A percentile compares a stretch with the other conserved stretches of the same genome.
These are phyloP conservation scores for Aureobasidium uvarum DNA, from an alignment of 2,329 filamentous ascomycete species.

Conservation along the genomic window DNA sequence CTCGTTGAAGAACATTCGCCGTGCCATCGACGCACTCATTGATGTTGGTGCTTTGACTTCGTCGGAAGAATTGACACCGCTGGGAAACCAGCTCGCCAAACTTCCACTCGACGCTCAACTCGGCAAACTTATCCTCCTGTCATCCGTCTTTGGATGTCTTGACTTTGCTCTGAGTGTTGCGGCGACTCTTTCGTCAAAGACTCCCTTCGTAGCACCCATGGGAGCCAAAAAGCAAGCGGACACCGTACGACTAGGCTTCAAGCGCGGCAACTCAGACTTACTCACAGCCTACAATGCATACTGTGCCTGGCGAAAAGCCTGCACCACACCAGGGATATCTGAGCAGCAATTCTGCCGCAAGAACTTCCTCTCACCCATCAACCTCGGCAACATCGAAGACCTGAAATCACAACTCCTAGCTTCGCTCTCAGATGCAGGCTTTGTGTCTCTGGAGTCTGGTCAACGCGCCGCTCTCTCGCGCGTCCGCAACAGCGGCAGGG, in stretches of 20 bases:
- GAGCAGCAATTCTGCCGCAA: conserved; percentile 92
- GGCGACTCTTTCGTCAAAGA: conserved; percentile 90
- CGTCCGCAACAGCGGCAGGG: conserved; percentile 62
- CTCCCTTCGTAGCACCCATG: conserved; percentile 84
- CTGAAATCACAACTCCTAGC: conserved; percentile 88
- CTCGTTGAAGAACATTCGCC: conserved; percentile 84
- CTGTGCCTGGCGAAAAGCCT: conserved; percentile 79
- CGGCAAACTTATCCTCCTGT: conserved; percentile 86
- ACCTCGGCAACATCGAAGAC: conserved; percentile 88
- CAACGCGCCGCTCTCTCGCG: conserved; percentile 69
- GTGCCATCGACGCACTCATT: conserved; percentile 87
- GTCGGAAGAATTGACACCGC: conserved; percentile 77
- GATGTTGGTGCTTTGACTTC: conserved; percentile 87
- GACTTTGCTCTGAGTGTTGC: conserved; percentile 91
- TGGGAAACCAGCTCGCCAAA: conserved; percentile 83
- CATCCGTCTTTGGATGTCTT: conserved; percentile 82
- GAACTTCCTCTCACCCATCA: conserved; percentile 88
- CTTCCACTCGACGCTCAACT: conserved; percentile 91
- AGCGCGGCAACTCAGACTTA: conserved; percentile 83
- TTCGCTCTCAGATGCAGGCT: conserved; percentile 79
- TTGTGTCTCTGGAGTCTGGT: conserved; percentile 70
- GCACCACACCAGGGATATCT: conserved; percentile 65
- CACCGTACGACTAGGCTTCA: conserved; percentile 72
- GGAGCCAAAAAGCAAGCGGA: conserved; percentile 81
- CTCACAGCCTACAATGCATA: conserved; percentile 95